These are phyloP conservation scores for Kodamaea ohmeri DNA, from an alignment of 1,139 yeast species.

Conservation along the genomic window DNA sequence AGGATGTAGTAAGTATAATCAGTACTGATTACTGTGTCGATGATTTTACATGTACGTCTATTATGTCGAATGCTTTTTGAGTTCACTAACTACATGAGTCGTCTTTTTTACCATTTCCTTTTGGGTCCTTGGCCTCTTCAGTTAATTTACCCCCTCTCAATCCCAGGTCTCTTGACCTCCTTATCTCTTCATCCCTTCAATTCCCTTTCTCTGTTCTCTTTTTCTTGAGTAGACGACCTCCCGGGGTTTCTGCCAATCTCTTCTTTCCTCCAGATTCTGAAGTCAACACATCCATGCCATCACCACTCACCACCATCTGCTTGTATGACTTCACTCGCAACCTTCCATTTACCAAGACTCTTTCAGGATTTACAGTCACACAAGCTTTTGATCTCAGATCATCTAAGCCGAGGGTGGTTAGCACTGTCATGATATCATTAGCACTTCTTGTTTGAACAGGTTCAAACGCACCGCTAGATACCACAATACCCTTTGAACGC, in stretches of 20 bases:
- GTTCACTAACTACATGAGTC: no score
- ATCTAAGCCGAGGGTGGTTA: constrained; percentile 68
- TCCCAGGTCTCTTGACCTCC: background rate
- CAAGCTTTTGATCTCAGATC: constrained; percentile 60
- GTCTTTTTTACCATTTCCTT: no score
- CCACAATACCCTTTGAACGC: constrained; percentile 72
- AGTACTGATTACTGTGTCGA: no score
- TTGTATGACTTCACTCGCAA: constrained; percentile 68
- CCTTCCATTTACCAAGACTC: constrained; percentile 68
- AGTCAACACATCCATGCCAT: constrained; percentile 22
- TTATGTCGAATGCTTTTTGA: no score
- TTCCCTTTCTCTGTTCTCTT: constrained; percentile 6
- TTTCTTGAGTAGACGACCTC: constrained; percentile 29
- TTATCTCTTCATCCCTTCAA: no score
- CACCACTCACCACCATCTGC: constrained; percentile 57
- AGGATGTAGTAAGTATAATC: no score
- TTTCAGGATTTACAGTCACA: constrained; percentile 56
- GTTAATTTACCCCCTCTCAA: no score
- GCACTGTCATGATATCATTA: constrained; percentile 65
- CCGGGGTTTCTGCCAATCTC: constrained; percentile 24
- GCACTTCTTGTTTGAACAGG: constrained; percentile 63
- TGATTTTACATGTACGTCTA: no score
- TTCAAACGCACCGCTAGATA: constrained; percentile 70
- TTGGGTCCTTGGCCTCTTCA: no score
- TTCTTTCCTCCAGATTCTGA: constrained; percentile 19